Base-by-base conservation (phyloP, 2,329 filamentous ascomycete genomes). In the Aspergillus aculeatus region DNA sequence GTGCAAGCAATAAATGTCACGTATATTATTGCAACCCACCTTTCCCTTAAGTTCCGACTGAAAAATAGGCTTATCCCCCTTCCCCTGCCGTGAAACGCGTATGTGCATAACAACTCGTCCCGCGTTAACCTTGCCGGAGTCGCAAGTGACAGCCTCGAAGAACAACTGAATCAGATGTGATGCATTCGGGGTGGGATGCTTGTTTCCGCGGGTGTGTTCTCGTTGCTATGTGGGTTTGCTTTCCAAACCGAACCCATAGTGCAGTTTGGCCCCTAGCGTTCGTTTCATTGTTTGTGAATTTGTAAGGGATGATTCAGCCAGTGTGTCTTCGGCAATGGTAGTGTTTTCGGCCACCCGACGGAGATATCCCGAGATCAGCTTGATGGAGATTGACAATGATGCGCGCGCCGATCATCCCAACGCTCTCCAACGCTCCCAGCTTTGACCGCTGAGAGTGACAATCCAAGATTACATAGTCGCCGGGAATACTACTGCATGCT, bases 401-500 rank as follows among this genome's bases (percentile, higher is more conserved):
- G 41, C 24, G 64, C 50, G 56, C 62, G 64, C 60, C 61, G 65
- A 67, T 67, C 65, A 62, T 63, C 64, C 38, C 60, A 67, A 66
- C 64, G 65, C 64, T 62, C 61, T 57, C 64, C 58, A 66, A 66
- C 62, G 61, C 61, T 61, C 59, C 57, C 57, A 65, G 64, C 62
- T 64, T 64, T 63, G 63, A 63, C 64, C 64, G 62, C 60, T 61
- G 56, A 61, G 32, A 12, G 32, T 4, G 38, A n/a, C 38, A 16
- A 19, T 5, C 38, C 38, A 0, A 1, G 38, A 41, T 41, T 41
- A 16, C 38, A 65, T 64, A 60, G 62, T 60, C 57, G 57, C 49
- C 64, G 64, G 65, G 50, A 61, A 64, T 66, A 63, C 65, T 67
- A 67, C 65, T 64, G 60, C 62, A 66, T 64, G 57, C 59, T 56